Evolutionary conservation across 768 basidiomycete species (phyloP).

Genomic region (Infundibulicybe gibba): DNA sequence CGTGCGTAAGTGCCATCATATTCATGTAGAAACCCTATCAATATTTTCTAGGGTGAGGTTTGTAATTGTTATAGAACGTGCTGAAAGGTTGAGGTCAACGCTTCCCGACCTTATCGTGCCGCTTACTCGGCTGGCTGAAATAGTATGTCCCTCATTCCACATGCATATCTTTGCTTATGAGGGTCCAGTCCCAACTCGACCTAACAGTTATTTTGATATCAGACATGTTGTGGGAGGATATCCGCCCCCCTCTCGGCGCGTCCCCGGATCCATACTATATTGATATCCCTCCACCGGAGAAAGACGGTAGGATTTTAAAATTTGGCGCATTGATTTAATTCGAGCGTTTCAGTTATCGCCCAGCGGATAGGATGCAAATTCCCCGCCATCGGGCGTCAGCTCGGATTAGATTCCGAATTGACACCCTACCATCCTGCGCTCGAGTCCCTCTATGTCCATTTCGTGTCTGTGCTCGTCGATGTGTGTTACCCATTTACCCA

Average conservation of each 20-base stretch:
- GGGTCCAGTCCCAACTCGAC: constrained; percentile 49
- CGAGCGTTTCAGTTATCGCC: constrained; percentile 22
- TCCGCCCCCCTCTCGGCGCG: constrained; percentile 66
- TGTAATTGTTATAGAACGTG: constrained; percentile 63
- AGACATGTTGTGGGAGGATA: constrained; percentile 64
- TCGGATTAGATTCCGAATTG: constrained; percentile 4
- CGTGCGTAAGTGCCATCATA: too few relatives aligned
- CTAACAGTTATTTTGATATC: constrained; percentile 64
- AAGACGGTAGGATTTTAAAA: constrained; percentile 44
- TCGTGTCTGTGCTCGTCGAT: constrained; percentile 52
- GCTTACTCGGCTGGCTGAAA: constrained; percentile 64
- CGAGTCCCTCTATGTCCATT: constrained; percentile 60
- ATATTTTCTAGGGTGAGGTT: constrained; percentile 29
- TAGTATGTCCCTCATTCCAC: constrained; percentile 39
- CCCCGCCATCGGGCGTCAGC: constrained; percentile 3
- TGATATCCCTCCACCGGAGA: constrained; percentile 47
- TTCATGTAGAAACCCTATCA: constrained; percentile 2
- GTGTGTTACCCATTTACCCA: constrained; percentile 61
- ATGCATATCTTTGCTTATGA: constrained; percentile 2
- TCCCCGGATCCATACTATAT: constrained; percentile 72
- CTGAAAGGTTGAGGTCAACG: constrained; percentile 59
- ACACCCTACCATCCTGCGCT: constrained; percentile 51
- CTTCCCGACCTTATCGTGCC: constrained; percentile 69
- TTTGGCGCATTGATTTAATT: neutral
- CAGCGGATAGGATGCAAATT: constrained; percentile 38